Evolutionary conservation across 139 green algal species (phyloP), one percentile per base, ranked within the genome.

Genomic region (Picochlorum sp.): DNA sequence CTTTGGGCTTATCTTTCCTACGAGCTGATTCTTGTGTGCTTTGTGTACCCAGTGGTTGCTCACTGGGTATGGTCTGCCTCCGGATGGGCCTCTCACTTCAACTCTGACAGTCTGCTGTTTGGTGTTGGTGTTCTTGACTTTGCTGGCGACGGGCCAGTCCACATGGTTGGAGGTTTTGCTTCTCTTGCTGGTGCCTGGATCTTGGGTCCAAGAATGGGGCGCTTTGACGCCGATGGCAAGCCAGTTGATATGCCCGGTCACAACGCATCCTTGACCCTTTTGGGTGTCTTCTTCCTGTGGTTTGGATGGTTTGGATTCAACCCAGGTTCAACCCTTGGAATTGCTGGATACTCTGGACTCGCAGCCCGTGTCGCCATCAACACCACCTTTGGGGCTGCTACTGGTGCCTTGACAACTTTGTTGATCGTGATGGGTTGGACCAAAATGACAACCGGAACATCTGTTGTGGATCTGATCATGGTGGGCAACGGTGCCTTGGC

Each of bases 161-260:
- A 93, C 67, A 86, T 89, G 71, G 49, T 59, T 24, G 89, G 85
- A 26, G 89, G 88, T 44, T 71, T 80, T 31, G 89, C 87, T 55
- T 83, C 83, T 24, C 61, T 95, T 50, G 76, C 90, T 16, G 90
- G 78, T 29, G 78, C 80, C 29, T 75, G 64, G 50, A 78, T 97
- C 30, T 63, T 94, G 2, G 93, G 93, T 3, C 91, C 92, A 16
- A 84, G 91, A 64, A 80, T 93, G 12, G 91, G 91, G 12, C 81
- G 91, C 32, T 98, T 97, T 57, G 78, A 88, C 63, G 69, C 76
- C 44, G 78, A 92, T 43, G 90, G 90, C 24, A 79, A 90, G 55
- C 76, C 75, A 0, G 68, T 83, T 3, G 69, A 79, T 53, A 91
- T 94, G 70, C 81, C 77, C 14, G 88, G 87, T 18, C 89, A 94